phyloP scores from a whole-genome alignment of 306 rosid species.

The Inga laurina region DNA sequence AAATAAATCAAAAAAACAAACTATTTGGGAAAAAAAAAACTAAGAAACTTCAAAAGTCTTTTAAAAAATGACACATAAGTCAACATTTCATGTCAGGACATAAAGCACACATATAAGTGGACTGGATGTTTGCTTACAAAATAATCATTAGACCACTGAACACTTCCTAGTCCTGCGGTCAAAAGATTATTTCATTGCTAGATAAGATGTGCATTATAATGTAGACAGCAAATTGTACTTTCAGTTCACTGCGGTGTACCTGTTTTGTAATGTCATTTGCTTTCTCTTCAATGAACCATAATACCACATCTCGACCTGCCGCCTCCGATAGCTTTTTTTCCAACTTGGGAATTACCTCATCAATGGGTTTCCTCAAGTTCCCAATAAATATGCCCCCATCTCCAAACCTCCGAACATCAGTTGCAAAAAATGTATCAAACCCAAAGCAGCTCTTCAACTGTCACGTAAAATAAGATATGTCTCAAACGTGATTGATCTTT shows the following conservation, averaged over 20 bases:
- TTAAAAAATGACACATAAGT: not conserved
- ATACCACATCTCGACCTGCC: slow-evolving; percentile 75
- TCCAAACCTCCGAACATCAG: slow-evolving; percentile 92
- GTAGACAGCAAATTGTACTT: not conserved
- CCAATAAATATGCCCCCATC: slow-evolving; percentile 96
- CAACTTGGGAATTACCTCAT: slow-evolving; percentile 83
- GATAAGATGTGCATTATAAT: not conserved
- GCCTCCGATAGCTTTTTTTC: slow-evolving; percentile 84
- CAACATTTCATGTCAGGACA: not conserved
- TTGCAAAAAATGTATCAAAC: slow-evolving; percentile 82
- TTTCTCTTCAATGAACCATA: slow-evolving; percentile 94
- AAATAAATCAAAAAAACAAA: slow-evolving; percentile 10
- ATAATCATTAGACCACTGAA: not conserved
- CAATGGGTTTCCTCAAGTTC: slow-evolving; percentile 85
- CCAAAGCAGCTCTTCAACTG: slow-evolving; percentile 91
- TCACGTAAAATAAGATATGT: slow-evolving; percentile 21
- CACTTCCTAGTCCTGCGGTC: not conserved
- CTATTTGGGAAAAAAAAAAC: not conserved
- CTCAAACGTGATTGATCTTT: not conserved
- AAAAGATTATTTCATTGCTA: not conserved
- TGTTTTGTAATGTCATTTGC: slow-evolving; percentile 78
- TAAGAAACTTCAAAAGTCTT: not conserved
- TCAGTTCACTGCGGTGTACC: slow-evolving; percentile 43
- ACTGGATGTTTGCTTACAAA: not conserved
- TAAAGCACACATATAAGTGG: not conserved